Conservation (phyloP, 1,284 basidiomycete species). For the Amylostereum areolatum region DNA sequence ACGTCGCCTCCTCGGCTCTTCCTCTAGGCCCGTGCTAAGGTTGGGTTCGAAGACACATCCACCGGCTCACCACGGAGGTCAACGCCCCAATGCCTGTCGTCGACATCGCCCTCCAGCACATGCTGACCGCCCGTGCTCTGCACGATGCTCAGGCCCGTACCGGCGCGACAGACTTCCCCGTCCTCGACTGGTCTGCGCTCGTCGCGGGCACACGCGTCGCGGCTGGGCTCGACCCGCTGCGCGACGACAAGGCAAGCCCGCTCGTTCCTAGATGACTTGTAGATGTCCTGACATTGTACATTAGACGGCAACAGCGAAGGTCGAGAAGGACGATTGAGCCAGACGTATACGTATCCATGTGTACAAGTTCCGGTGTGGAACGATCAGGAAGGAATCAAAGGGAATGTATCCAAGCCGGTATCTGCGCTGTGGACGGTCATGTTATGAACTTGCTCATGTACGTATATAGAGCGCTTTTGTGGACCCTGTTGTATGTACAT, state of each 20-base stretch:
- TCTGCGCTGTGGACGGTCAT: too few species aligned
- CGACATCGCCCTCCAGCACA: slow-evolving; percentile 72
- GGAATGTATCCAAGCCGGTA: too few species aligned
- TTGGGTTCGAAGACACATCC: slow-evolving; percentile 45
- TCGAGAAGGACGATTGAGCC: neutral
- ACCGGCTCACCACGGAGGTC: slow-evolving; percentile 51
- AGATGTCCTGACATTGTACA: neutral
- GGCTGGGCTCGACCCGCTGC: slow-evolving; percentile 62
- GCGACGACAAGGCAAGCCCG: slow-evolving; percentile 33
- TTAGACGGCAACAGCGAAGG: neutral
- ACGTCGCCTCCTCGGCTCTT: slow-evolving; percentile 15
- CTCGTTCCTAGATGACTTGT: neutral
- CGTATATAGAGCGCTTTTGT: too few species aligned
- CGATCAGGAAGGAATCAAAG: neutral
- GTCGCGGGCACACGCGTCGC: slow-evolving; percentile 64
- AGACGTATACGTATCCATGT: neutral
- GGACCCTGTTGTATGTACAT: too few species aligned
- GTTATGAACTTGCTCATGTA: too few species aligned
- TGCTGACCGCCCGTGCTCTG: slow-evolving; percentile 73
- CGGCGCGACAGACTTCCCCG: slow-evolving; percentile 42
- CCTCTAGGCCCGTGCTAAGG: neutral
- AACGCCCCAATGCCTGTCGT: slow-evolving; percentile 80
- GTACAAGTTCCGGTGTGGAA: neutral
- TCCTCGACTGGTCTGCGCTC: slow-evolving; percentile 69
- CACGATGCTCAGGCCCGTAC: slow-evolving; percentile 41